Conservation (phyloP, 495 filamentous ascomycete genomes). For the Cudoniella acicularis region DNA sequence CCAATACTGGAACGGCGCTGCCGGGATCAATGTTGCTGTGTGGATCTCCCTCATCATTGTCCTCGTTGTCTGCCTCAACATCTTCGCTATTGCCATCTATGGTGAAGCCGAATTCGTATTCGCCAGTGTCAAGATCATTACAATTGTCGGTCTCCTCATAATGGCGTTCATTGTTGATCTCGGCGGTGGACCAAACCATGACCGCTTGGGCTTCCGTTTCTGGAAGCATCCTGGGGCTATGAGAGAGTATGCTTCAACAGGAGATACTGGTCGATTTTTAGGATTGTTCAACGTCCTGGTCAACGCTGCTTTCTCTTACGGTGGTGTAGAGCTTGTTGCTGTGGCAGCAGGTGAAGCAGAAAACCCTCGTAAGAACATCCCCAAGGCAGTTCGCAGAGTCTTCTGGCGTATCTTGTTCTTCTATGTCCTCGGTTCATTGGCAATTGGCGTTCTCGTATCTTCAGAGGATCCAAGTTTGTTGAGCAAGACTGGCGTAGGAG, state of each 20-base stretch:
- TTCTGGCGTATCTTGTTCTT: slow-evolving; percentile 52
- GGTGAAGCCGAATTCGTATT: slow-evolving; percentile 76
- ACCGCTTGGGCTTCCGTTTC: slow-evolving; percentile 63
- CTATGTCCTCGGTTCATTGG: slow-evolving; percentile 53
- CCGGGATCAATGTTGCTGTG: slow-evolving; percentile 53
- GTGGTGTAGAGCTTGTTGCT: slow-evolving; percentile 54
- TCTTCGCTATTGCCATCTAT: slow-evolving; percentile 63
- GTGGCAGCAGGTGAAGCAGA: slow-evolving; percentile 47
- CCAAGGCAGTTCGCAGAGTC: slow-evolving; percentile 45
- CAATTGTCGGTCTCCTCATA: slow-evolving; percentile 54
- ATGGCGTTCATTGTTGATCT: slow-evolving; percentile 33
- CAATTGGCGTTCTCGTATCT: slow-evolving; percentile 59
- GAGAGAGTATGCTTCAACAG: slow-evolving; percentile 34
- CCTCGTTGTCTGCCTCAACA: slow-evolving; percentile 61
- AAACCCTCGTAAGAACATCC: slow-evolving; percentile 45
- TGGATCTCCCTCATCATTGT: slow-evolving; percentile 77
- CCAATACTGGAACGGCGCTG: slow-evolving; percentile 62
- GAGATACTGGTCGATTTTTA: slow-evolving; percentile 38
- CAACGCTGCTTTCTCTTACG: slow-evolving; percentile 52
- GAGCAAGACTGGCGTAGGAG: slow-evolving; percentile 49
- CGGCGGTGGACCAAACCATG: slow-evolving; percentile 37
- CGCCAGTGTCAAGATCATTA: slow-evolving; percentile 71
- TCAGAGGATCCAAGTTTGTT: slow-evolving; percentile 54
- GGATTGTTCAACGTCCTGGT: slow-evolving; percentile 42
- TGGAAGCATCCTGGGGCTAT: slow-evolving; percentile 66